Evolutionary conservation across 108 stramenopile genomes (phyloP), one percentile per base, ranked within the genome.

Genomic region (Schizochytrium sp.): DNA sequence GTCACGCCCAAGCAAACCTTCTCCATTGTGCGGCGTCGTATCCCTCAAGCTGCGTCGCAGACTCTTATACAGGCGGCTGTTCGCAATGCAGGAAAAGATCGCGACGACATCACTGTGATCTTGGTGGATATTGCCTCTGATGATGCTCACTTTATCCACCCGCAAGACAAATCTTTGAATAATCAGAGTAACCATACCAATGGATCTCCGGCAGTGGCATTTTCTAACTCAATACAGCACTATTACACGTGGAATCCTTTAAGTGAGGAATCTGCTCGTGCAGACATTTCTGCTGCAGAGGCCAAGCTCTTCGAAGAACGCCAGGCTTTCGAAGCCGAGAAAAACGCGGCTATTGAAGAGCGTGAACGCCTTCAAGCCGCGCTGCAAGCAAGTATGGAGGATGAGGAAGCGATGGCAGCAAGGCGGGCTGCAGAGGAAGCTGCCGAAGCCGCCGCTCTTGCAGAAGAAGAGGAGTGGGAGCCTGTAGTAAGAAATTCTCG

Each of bases 71-170:
- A 49, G 50, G 55, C 76, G 45, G 76, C 76, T 2, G 47, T 55
- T n/a, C 47, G 53, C 50, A 83, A 83, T 10, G 76, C 76, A 5
- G 76, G 76, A 13, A 55, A 49, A 38, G 50, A 83, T 10, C 47
- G 76, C 47, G 76, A 83, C 0, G 76, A 83, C 76, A 83, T 83
- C 47, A 83, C 50, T 5, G n/a, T 83, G 15, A 40, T 83, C 15
- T 53, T 83, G 50, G 53, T 83, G 0, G 76, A 83, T 28, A 10
- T 83, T 8, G 76, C 76, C 76, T 17, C 53, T 8, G 47, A 49
- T 0, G 53, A 55, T 10, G 76, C 8, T 5, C 50, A 49, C 28
- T 83, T 83, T 55, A n/a, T 28, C 13, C 5, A 83, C 76, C 38
- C 28, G 17, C 10, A 7, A 0, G 50, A 53, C 15, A 28, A 28